Conservation (phyloP, 768 basidiomycete species). For the Mycena sanguinolenta region DNA sequence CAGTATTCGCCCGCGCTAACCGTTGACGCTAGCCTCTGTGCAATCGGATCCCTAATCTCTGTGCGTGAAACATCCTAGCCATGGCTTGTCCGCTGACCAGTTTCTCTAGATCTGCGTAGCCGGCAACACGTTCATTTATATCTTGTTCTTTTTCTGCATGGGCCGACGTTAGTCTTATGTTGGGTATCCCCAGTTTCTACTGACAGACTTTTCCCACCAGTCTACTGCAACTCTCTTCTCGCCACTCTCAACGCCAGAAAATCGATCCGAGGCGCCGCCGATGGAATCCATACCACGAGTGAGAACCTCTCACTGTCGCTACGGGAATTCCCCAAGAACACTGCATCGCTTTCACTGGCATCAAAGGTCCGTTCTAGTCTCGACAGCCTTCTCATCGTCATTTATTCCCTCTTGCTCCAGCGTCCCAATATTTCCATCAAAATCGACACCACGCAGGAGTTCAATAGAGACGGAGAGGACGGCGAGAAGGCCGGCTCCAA, state of each 20-base stretch:
- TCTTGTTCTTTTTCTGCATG: constrained; percentile 71
- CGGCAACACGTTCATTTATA: constrained; percentile 66
- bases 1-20: constrained; percentile 4
- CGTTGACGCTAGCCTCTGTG: constrained; percentile 58
- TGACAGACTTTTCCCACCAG: constrained; percentile 47
- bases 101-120: constrained; percentile 59
- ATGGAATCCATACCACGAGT: constrained; percentile 56
- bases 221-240: constrained; percentile 73
- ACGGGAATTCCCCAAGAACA: constrained; percentile 53
- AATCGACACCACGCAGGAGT: constrained; percentile 67
- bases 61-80: constrained; percentile 41
- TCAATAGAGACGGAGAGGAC: constrained; percentile 55
- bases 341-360: constrained; percentile 38
- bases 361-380: constrained; percentile 46
- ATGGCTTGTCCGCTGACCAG: neutral
- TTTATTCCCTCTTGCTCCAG: constrained; percentile 34
- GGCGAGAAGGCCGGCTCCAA: constrained; percentile 38
- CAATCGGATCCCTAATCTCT: constrained; percentile 66
- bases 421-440: constrained; percentile 67
- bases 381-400: neutral
- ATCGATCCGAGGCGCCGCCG: constrained; percentile 56
- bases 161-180: constrained; percentile 62
- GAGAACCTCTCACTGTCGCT: constrained; percentile 56
- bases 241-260: constrained; percentile 70
- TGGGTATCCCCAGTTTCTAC: neutral